These are phyloP conservation scores for Globisporangium apiculatum DNA, from an alignment of 352 stramenopile genomes.

Conservation along the genomic window DNA sequence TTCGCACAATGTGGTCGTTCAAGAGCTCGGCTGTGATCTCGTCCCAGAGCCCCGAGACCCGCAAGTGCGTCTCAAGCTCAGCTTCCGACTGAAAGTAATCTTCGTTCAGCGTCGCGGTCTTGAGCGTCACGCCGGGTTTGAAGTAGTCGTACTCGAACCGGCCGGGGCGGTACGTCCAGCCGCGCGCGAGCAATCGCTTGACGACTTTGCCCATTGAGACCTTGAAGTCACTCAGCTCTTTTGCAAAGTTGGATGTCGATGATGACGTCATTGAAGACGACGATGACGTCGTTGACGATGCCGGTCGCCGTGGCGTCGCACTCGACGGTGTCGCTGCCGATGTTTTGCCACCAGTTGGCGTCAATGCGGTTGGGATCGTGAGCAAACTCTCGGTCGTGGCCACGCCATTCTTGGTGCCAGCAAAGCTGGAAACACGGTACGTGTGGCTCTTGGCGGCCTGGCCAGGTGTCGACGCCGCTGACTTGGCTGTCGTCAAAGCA, in stretches of 20 bases:
- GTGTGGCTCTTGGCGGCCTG: background rate
- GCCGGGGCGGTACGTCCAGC: constrained; percentile 63
- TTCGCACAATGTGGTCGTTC: constrained; percentile 15
- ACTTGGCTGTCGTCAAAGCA: background rate
- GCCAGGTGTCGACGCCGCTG: background rate
- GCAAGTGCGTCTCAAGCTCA: constrained; percentile 62
- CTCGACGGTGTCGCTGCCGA: background rate
- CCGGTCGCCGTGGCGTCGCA: background rate
- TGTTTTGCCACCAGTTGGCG: background rate
- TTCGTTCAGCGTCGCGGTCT: constrained; percentile 41
- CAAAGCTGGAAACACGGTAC: background rate
- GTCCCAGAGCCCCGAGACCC: constrained; percentile 54
- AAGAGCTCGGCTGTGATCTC: constrained; percentile 40
- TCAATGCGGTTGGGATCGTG: background rate
- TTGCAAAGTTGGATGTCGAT: constrained; percentile 1
- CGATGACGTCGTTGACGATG: background rate
- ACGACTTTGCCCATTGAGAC: constrained; percentile 57
- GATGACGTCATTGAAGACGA: no score
- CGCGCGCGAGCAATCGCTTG: constrained; percentile 39
- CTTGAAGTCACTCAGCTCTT: constrained; percentile 16
- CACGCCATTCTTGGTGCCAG: background rate
- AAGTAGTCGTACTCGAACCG: constrained; percentile 85
- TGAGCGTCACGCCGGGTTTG: constrained; percentile 50
- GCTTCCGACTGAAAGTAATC: constrained; percentile 72
- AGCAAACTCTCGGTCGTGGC: background rate